A percentile compares a stretch with the other conserved stretches of the same genome.
Evolutionary conservation across 768 basidiomycete species (phyloP).

Genomic region (Suillus fuscotomentosus): DNA sequence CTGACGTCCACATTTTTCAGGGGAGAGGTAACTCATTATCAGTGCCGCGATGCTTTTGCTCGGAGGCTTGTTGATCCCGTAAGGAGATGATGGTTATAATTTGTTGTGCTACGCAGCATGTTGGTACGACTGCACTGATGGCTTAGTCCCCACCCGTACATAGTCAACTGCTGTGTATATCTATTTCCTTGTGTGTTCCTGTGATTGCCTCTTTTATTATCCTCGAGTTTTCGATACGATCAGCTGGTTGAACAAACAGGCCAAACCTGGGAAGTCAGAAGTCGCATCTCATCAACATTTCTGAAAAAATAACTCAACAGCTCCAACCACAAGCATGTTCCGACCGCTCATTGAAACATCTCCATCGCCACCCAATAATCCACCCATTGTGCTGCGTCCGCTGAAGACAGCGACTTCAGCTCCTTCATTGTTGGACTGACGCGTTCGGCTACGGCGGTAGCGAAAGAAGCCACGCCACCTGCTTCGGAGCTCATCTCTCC

Average conservation of each 20-base stretch:
- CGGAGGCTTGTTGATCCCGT: constrained; percentile 44
- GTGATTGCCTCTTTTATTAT: neutral
- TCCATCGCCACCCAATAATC: constrained; percentile 32
- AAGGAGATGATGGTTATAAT: neutral
- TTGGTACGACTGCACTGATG: neutral
- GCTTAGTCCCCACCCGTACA: neutral
- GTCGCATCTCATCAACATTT: neutral
- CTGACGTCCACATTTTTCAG: constrained; percentile 36
- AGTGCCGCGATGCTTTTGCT: constrained; percentile 86
- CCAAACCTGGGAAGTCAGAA: neutral
- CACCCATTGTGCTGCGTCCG: constrained; percentile 30
- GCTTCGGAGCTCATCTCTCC: constrained; percentile 2
- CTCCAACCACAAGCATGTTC: neutral
- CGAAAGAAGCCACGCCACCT: constrained; percentile 13
- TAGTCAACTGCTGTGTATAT: neutral
- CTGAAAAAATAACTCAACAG: neutral
- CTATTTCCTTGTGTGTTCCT: neutral
- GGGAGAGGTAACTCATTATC: constrained; percentile 95
- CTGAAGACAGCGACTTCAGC: constrained; percentile 18
- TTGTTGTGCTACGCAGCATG: neutral
- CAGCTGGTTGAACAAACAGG: neutral
- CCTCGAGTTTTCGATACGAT: neutral
- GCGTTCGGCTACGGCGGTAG: constrained; percentile 22
- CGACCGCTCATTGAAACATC: constrained; percentile 7
- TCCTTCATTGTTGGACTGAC: constrained; percentile 31